These are phyloP conservation scores for Gossypium thurberi DNA, from an alignment of 345 rosid genomes.

Conservation along the genomic window DNA sequence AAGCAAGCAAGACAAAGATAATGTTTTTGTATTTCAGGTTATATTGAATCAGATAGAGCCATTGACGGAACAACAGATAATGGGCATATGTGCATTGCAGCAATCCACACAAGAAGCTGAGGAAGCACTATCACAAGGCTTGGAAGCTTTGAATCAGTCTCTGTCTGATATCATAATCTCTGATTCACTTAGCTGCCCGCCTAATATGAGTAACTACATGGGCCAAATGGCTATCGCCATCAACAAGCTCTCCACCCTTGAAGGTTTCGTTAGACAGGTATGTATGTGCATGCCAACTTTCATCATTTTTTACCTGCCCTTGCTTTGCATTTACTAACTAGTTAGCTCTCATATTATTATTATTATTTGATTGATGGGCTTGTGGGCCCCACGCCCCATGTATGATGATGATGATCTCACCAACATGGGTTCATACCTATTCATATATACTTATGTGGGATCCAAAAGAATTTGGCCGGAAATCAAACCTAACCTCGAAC, in stretches of 20 bases:
- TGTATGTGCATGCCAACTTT: neutral
- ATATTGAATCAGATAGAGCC: constrained; percentile 71
- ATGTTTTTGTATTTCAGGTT: constrained; percentile 35
- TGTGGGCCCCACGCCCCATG: neutral
- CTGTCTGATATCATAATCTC: constrained; percentile 83
- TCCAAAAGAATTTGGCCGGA: neutral
- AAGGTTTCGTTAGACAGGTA: constrained; percentile 95
- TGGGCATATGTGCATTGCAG: constrained; percentile 82
- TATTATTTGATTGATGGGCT: neutral
- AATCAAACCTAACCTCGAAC: neutral
- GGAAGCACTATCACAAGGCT: constrained; percentile 88
- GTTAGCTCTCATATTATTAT: no score
- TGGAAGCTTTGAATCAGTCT: constrained; percentile 78
- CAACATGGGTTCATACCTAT: neutral
- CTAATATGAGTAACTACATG: constrained; percentile 87
- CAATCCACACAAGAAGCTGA: constrained; percentile 89
- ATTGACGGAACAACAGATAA: constrained; percentile 77
- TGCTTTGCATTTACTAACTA: no score
- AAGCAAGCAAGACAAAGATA: neutral
- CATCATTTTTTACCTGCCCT: neutral
- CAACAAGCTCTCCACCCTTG: constrained; percentile 85
- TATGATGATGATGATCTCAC: neutral
- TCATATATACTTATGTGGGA: neutral
- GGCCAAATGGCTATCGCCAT: constrained; percentile 94
- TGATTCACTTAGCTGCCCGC: constrained; percentile 69